phyloP scores from a whole-genome alignment of 306 rosid species.

The Astragalus glycyphyllos region DNA sequence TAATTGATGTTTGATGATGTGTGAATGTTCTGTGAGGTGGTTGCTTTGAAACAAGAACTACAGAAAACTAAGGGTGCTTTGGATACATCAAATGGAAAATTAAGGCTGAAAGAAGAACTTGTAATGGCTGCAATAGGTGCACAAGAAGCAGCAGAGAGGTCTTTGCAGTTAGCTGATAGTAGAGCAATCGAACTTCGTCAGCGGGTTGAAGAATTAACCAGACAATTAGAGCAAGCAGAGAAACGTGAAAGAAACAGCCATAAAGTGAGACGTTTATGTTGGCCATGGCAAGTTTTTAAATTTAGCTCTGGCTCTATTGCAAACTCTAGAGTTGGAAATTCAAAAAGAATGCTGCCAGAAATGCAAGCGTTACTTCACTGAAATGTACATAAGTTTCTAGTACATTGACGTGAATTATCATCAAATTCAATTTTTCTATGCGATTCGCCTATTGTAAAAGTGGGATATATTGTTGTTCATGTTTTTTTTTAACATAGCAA shows the following conservation, averaged over 20 bases:
- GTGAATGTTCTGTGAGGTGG: constrained; percentile 53
- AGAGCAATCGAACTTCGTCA: constrained; percentile 65
- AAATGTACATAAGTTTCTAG: constrained; percentile 25
- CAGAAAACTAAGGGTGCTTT: constrained; percentile 73
- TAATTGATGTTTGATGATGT: neutral
- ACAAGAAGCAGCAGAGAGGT: constrained; percentile 86
- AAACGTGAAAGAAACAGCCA: constrained; percentile 55
- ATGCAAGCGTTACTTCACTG: constrained; percentile 71
- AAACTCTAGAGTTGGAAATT: constrained; percentile 47
- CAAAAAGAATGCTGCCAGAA: constrained; percentile 69
- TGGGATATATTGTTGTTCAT: constrained; percentile 7
- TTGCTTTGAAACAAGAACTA: constrained; percentile 74
- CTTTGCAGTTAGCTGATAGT: constrained; percentile 71
- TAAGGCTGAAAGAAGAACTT: constrained; percentile 76
- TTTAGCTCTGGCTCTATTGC: constrained; percentile 40
- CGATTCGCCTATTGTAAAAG: constrained; percentile 23
- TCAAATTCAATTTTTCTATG: constrained; percentile 19
- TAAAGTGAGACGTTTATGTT: constrained; percentile 65
- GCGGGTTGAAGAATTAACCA: constrained; percentile 62
- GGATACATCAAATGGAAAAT: constrained; percentile 67
- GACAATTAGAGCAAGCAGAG: constrained; percentile 72
- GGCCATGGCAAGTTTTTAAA: constrained; percentile 80
- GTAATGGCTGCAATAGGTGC: constrained; percentile 78
- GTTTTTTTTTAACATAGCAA: neutral
- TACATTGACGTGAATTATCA: constrained; percentile 26